Percentiles rank a stretch among this genome's conserved stretches.
phyloP scores from a whole-genome alignment of 78 protist species.

The Neovahlkampfia damariscottae region DNA sequence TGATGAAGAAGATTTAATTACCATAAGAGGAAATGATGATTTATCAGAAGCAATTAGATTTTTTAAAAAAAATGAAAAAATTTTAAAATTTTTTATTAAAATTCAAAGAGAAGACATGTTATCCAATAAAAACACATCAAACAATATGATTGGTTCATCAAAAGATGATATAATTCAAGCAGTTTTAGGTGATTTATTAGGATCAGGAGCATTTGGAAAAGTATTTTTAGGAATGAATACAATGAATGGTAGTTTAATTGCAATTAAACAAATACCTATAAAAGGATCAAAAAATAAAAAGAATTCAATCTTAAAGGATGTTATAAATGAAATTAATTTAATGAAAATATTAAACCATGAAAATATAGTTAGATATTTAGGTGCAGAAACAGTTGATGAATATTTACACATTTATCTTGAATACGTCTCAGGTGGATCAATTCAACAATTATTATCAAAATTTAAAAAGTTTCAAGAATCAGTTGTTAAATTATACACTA shows the following conservation, averaged over 20 bases:
- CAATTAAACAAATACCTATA: constrained; percentile 9
- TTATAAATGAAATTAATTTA: constrained; percentile 8
- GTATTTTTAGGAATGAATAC: constrained; percentile 11
- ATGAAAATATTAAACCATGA: constrained; percentile 22
- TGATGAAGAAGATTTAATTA: not conserved
- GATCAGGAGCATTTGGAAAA: constrained; percentile 14
- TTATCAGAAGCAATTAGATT: not conserved
- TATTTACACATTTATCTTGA: constrained; percentile 11
- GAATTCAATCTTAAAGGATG: not conserved
- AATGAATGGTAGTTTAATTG: constrained; percentile 15
- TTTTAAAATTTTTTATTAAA: not conserved
- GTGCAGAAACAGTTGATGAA: constrained; percentile 2
- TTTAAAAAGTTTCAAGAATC: not conserved
- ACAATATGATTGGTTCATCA: not conserved
- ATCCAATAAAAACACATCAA: not conserved
- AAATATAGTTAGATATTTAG: constrained; percentile 46
- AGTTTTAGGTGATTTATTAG: not conserved
- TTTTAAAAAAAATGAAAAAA: not conserved
- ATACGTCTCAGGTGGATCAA: constrained; percentile 22
- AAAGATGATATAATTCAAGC: not conserved
- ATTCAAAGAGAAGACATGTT: not conserved
- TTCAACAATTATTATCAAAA: not conserved
- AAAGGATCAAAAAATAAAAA: not conserved
- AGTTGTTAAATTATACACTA: constrained; percentile 11
- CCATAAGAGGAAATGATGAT: not conserved